Evolutionary conservation across 2,329 filamentous ascomycete genomes (phyloP), one percentile per base, ranked within the genome.

Genomic region (Gnomoniopsis smithogilvyi): DNA sequence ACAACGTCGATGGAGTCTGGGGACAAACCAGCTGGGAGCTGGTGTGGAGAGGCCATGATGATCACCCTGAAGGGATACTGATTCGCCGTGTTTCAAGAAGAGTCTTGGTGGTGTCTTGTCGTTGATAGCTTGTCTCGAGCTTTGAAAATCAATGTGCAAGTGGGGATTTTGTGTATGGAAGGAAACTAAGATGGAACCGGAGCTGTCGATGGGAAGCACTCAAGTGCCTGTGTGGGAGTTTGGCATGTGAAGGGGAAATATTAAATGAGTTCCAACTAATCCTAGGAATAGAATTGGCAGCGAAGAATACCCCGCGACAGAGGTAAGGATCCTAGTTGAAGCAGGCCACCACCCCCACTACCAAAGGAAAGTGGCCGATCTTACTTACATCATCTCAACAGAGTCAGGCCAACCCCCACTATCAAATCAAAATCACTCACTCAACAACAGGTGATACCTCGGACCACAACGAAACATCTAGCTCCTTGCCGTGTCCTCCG

Each of bases 1-100:
- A 96, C 83, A 66, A 92, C 85, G 77, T 96, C 93, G 76, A 97
- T 91, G 52, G 86, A 86, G 73, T 93, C 88, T 30, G 93, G 90
- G 52, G 90, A 84, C 63, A 95, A 89, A 58, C 88, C 85, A 2
- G 83, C 76, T 34, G 88, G 81, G 68, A 81, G 78, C 22, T 74
- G 77, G 68, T 74, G 51, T 17, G 46, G 41, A 36, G 51, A 51
- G 30, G 46, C 21, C 36, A 38, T 47, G 21, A 21, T 47, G 45
- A 12, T 24, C 3, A 21, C 12, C 1, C n/a, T n/a, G 38, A n/a
- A 33, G 10, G 15, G 26, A 21, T 11, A 3, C 38, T 36, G 38
- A 14, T 43, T 43, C 17, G 38, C 19, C 14, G 38, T 43, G 38
- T 43, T 43, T 43, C 38, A 43, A 43, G 15, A 6, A 6, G 8